Percentiles rank a stretch among this genome's conserved stretches.
Conservation (phyloP, 2,329 filamentous ascomycete genomes). For the Westerdykella aurantiaca region DNA sequence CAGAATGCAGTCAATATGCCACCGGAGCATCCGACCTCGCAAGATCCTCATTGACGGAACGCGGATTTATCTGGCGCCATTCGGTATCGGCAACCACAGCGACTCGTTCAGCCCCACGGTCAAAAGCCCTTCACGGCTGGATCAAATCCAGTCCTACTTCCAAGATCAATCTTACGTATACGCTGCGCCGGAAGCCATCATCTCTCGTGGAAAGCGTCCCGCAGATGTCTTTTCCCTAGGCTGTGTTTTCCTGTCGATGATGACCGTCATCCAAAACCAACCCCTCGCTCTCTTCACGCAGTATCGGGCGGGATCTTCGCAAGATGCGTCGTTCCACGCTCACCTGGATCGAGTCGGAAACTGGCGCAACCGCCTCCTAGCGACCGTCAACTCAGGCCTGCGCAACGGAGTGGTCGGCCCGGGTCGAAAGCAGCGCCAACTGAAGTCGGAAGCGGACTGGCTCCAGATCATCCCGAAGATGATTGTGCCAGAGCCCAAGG, state of each 20-base stretch:
- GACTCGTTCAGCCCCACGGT: slow-evolving; percentile 26
- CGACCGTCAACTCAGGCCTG: slow-evolving; percentile 25
- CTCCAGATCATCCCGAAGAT: slow-evolving; percentile 35
- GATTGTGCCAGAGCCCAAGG: slow-evolving; percentile 27
- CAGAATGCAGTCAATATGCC: slow-evolving; percentile 23
- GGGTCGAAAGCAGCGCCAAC: slow-evolving; percentile 26
- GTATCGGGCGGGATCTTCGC: slow-evolving; percentile 30
- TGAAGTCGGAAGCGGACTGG: slow-evolving; percentile 31
- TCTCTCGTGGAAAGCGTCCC: slow-evolving; percentile 32
- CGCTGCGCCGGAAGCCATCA: slow-evolving; percentile 35
- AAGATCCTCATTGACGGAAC: slow-evolving; percentile 37
- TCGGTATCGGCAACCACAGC: slow-evolving; percentile 30
- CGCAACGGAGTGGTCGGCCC: slow-evolving; percentile 25
- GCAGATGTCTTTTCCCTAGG: slow-evolving; percentile 38
- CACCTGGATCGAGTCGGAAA: slow-evolving; percentile 34
- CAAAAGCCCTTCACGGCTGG: slow-evolving; percentile 22
- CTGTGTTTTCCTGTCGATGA: slow-evolving; percentile 38
- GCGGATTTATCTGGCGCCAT: slow-evolving; percentile 32
- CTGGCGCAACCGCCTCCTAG: slow-evolving; percentile 30
- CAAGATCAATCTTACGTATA: slow-evolving; percentile 35
- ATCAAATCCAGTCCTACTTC: slow-evolving; percentile 27
- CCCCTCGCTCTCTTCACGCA: slow-evolving; percentile 29
- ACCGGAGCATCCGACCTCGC: slow-evolving; percentile 34
- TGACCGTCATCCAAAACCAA: slow-evolving; percentile 35
- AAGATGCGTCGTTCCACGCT: slow-evolving; percentile 36